Percentiles rank a stretch among this genome's conserved stretches.
Evolutionary conservation across 1,284 basidiomycete species (phyloP).

Genomic region (Porodaedalea pini): DNA sequence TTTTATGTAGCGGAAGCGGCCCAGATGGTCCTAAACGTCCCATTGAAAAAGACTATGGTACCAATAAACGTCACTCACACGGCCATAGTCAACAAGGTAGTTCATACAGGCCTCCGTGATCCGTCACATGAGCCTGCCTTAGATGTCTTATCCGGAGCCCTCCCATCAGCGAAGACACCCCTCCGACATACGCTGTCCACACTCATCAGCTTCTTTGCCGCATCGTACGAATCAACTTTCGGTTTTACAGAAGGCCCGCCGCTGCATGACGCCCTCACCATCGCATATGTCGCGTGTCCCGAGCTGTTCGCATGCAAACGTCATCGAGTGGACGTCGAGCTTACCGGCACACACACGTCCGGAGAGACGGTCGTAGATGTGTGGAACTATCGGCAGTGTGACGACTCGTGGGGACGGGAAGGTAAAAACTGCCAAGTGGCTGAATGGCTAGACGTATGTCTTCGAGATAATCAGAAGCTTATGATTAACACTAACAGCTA

Average conservation of each 20-base stretch:
- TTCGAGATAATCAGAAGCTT: not conserved
- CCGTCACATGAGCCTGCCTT: too few species aligned
- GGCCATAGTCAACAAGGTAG: slow-evolving; percentile 59
- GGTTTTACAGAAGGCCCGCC: slow-evolving; percentile 76
- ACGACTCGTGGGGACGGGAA: slow-evolving; percentile 59
- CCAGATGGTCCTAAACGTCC: slow-evolving; percentile 69
- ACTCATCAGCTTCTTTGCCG: slow-evolving; percentile 67
- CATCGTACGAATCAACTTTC: slow-evolving; percentile 64
- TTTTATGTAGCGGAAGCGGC: slow-evolving; percentile 66
- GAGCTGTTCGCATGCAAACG: slow-evolving; percentile 58
- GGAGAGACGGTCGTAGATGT: slow-evolving; percentile 78
- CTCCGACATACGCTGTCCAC: slow-evolving; percentile 73
- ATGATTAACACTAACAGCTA: not conserved
- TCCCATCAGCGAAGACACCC: slow-evolving; percentile 46
- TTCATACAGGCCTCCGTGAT: slow-evolving; percentile 52
- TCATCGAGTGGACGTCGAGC: slow-evolving; percentile 74
- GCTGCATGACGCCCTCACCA: slow-evolving; percentile 76
- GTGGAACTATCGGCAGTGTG: slow-evolving; percentile 55
- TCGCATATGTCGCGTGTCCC: slow-evolving; percentile 67
- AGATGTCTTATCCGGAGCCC: too few species aligned
- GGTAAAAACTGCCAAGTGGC: slow-evolving; percentile 75
- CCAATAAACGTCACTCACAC: slow-evolving; percentile 84
- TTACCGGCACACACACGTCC: slow-evolving; percentile 54
- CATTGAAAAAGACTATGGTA: slow-evolving; percentile 62
- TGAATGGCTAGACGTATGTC: slow-evolving; percentile 59